Base-by-base conservation (phyloP, 805 yeast species). In the Pichia phayaonensis region DNA sequence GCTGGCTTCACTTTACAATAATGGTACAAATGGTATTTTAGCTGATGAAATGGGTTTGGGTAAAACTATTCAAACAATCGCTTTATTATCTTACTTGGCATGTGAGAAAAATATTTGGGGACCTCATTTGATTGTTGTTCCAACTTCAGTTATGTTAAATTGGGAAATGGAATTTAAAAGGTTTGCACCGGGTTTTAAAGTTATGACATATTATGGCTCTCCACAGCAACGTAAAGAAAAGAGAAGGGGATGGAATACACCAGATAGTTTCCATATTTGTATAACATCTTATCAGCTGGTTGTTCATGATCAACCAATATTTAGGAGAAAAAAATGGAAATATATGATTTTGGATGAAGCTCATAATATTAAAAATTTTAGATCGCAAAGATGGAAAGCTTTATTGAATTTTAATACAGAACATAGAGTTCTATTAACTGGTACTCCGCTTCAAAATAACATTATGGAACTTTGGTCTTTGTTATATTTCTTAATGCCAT, bases 91-190 rank as follows among this genome's bases (percentile, higher is more conserved):
- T 0, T 90, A 90, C 64, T 71, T 94, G 47, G 99, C 99, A 0
- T 89, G 97, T 60, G 96, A 85, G 59, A 90, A 90, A 61, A 86
- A 87, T 52, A 79, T 84, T 18, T 94, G 99, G 99, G 99, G 99
- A 0, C 99, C 99, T 0, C 99, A 94, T 71, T 72, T 94, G 49
- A 90, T 94, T 68, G 83, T 94, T 53, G 99, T 94, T 5, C 99
- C 99, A 4, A 94, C 99, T 0, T 88, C 97, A 16, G 99, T 94
- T 8, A 83, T 94, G 83, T 78, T 94, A 48, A 94, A 94, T 63
- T 94, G 99, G 99, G 99, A 94, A 66, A 92, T 95, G 97, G 99
- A 94, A 63, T 90, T 94, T 70, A 94, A 95, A 62, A 80, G 96
- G 60, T 94, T 94, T 73, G 97, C 97, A 0, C 99, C 99, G 0